Base-by-base conservation (phyloP, 371 early-diverging fungal species). In the Mortierella sp. region DNA sequence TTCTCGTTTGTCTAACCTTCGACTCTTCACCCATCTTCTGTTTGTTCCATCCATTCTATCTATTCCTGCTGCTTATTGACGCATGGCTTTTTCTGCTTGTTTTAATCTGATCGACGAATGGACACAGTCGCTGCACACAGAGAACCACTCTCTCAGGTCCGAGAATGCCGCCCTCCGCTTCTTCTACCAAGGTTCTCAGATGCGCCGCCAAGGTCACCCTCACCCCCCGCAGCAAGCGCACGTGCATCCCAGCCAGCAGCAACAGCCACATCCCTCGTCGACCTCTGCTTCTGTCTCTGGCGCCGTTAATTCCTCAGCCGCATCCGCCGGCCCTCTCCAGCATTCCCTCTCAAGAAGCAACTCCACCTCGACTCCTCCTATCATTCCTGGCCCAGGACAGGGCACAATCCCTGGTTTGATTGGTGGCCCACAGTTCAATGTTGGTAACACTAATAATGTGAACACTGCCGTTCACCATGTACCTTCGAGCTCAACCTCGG, bases 111-210 rank as follows among this genome's bases (percentile, higher is more conserved):
- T 46, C 43, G 59, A 10, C 34, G 13, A 43, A 24, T 19, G 55
- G 43, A 57, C 19, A 37, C 46, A 85, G 86, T 73, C 79, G 14
- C 76, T 85, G 44, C 86, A 85, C 40, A 75, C 79, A 2, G 86
- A 85, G 69, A 85, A 85, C 54, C 86, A 85, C 43, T 81, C 81
- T 6, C 57, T 85, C 34, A 73, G 81, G 1, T 85, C 86, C 9
- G 86, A 85, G 50, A 85, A 85, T 69, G 86, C 86, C 13, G 86
- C 86, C 19, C 78, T 85, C 24, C 86, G 86, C n/a, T 86, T 86
- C 79, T 86, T 86, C 50, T 86, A 86, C 59, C 86, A 86, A 43
- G 86, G 86, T 10, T 78, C 86, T 0, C 86, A 81, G 76, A 70
- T 71, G 73, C 81, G 82, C 14, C 81, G 86, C 28, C 74, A 64